These are phyloP conservation scores for Hypholoma fasciculare DNA, from an alignment of 768 basidiomycete species.

Conservation along the genomic window DNA sequence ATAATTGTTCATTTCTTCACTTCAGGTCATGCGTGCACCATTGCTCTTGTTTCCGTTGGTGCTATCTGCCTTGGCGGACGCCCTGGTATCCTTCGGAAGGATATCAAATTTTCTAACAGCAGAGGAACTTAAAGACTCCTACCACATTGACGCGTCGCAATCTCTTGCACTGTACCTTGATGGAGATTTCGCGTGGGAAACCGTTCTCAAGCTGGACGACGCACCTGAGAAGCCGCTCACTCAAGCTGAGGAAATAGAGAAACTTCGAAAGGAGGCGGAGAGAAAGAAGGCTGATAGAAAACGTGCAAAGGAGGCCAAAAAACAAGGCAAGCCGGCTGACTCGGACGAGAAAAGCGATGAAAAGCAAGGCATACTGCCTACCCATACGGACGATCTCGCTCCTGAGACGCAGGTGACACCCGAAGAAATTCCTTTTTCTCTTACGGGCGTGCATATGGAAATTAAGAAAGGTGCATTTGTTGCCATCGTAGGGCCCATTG, in stretches of 20 bases:
- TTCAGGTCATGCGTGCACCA: conserved; percentile 58
- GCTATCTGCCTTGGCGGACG: conserved; percentile 46
- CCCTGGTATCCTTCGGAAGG: conserved; percentile 48
- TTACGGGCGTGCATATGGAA: conserved; percentile 45
- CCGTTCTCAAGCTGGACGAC: conserved; percentile 21
- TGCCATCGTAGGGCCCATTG: conserved; percentile 75
- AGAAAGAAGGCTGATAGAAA: conserved; percentile 19
- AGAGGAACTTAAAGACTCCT: conserved; percentile 53
- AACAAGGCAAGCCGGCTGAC: conserved; percentile 5
- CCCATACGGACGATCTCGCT: background rate
- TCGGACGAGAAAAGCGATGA: background rate
- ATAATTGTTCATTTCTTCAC: no score
- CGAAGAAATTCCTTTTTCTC: conserved; percentile 50
- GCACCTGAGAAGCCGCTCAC: conserved; percentile 16
- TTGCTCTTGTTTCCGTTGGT: conserved; percentile 58
- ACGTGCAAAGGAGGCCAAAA: conserved; percentile 6
- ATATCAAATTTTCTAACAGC: conserved; percentile 50
- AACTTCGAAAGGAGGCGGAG: conserved; percentile 7
- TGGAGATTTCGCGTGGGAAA: conserved; percentile 56
- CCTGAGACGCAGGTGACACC: conserved; percentile 6
- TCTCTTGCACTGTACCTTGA: conserved; percentile 45
- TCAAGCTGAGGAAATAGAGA: conserved; percentile 10
- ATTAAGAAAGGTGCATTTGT: conserved; percentile 60
- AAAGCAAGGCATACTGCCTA: background rate
- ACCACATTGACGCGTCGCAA: conserved; percentile 38